Conservation (phyloP, 139 green algal genomes). For the Coelastrella sp. region DNA sequence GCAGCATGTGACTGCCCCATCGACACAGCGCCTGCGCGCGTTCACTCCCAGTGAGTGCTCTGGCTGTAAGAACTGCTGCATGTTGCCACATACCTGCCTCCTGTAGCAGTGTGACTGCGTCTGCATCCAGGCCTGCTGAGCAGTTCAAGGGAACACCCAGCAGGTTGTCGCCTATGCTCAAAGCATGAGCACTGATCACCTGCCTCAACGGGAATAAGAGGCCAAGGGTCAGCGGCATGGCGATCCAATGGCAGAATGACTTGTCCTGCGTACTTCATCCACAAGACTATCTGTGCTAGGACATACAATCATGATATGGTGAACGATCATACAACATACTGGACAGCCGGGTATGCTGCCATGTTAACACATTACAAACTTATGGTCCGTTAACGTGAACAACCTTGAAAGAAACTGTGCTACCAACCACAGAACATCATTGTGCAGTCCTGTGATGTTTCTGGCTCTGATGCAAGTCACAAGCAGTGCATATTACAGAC, state of each 20-base stretch:
- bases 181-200: constrained; percentile 83
- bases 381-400: too few species aligned
- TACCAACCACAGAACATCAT: not conserved
- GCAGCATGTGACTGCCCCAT: constrained; percentile 73
- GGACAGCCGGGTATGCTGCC: constrained; percentile 11
- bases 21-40: constrained; percentile 64
- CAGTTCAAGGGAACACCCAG: constrained; percentile 84
- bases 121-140: constrained; percentile 64
- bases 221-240: not conserved
- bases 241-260: not conserved
- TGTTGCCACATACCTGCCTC: constrained; percentile 82
- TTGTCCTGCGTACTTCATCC: not conserved
- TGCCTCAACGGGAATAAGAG: constrained; percentile 46
- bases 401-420: not conserved
- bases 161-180: constrained; percentile 80
- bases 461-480: too few species aligned
- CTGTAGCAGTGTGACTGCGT: constrained; percentile 43
- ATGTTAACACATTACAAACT: not conserved
- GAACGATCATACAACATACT: not conserved
- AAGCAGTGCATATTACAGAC: too few species aligned
- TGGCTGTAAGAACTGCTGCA: constrained; percentile 71
- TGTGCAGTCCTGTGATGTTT: not conserved
- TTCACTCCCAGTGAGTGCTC: constrained; percentile 56
- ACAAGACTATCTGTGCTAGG: not conserved
- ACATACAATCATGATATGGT: not conserved